Percentiles rank a stretch among this genome's conserved stretches.
phyloP scores from a whole-genome alignment of 192 early-diverging fungal genomes.

The Coemansia sp. region DNA sequence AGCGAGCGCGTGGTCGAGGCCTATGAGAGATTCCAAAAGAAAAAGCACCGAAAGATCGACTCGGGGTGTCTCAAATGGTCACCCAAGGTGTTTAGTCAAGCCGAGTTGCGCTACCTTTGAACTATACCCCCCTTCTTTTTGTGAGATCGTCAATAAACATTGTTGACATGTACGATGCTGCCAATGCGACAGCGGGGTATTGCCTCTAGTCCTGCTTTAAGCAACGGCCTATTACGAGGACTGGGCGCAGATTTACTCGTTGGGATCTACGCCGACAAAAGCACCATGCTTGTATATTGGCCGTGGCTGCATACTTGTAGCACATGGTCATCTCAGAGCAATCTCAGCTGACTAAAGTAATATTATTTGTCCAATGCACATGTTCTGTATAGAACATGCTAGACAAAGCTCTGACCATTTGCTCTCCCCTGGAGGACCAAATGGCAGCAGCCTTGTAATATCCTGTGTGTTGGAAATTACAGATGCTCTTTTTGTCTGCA shows the following conservation, averaged over 20 bases:
- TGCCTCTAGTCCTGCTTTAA: not conserved
- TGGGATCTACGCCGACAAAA: not conserved
- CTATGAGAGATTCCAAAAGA: slow-evolving; percentile 74
- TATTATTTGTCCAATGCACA: not conserved
- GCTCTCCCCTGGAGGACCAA: not conserved
- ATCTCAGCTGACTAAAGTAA: not conserved
- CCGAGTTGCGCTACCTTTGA: slow-evolving; percentile 72
- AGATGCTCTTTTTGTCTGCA: not conserved
- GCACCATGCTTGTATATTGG: not conserved
- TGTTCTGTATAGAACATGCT: not conserved
- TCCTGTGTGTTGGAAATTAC: not conserved
- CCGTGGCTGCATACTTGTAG: not conserved
- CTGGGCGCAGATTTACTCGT: not conserved
- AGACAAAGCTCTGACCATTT: not conserved
- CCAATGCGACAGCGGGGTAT: not conserved
- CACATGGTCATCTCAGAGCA: not conserved
- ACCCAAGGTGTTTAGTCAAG: slow-evolving; percentile 76
- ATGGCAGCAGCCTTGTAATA: not conserved
- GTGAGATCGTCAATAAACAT: not conserved
- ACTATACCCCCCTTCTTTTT: not conserved
- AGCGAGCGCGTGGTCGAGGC: slow-evolving; percentile 84
- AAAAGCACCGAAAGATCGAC: slow-evolving; percentile 80
- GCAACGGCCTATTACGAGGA: not conserved
- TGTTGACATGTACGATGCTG: not conserved
- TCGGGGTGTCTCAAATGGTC: slow-evolving; percentile 77